A percentile compares a stretch with the other conserved stretches of the same genome.
phyloP scores from a whole-genome alignment of 352 stramenopile species.

The Salisapilia sapeloensis region DNA sequence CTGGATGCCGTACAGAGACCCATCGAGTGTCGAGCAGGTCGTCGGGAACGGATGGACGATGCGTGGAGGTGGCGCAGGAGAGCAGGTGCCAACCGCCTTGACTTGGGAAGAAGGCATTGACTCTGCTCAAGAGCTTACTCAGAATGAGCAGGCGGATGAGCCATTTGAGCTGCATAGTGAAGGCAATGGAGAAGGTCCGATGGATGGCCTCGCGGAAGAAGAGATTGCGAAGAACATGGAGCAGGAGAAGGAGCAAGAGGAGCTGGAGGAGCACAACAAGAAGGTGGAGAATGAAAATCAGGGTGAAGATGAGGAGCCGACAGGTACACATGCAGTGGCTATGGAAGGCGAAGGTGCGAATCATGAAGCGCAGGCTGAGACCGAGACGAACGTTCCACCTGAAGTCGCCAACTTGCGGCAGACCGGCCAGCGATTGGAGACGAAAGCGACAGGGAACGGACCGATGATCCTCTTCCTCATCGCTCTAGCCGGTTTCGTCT shows the following conservation, averaged over 20 bases:
- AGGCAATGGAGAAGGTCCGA: too few relatives aligned
- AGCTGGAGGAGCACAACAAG: conserved; percentile 1
- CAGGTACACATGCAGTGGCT: too few relatives aligned
- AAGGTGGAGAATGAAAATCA: conserved; percentile 14
- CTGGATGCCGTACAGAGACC: conserved; percentile 48
- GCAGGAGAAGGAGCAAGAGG: conserved; percentile 9
- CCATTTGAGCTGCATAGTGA: too few relatives aligned
- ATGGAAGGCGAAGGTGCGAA: conserved; percentile 6
- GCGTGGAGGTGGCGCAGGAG: too few relatives aligned
- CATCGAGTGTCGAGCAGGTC: conserved; percentile 25
- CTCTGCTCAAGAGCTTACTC: too few relatives aligned
- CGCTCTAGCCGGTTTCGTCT: conserved; percentile 21
- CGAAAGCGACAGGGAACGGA: conserved; percentile 10
- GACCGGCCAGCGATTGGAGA: conserved; percentile 10
- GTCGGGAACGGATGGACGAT: conserved; percentile 34
- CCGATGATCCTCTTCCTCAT: conserved; percentile 36
- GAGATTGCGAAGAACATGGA: conserved; percentile 8
- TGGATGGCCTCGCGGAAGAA: conserved; percentile 2
- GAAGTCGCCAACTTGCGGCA: conserved; percentile 24
- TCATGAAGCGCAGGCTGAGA: conserved; percentile 4
- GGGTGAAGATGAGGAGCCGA: conserved; percentile 9
- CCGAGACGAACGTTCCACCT: too few relatives aligned
- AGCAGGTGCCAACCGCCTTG: too few relatives aligned
- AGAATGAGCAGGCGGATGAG: too few relatives aligned
- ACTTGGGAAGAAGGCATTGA: too few relatives aligned